Evolutionary conservation across 2,329 filamentous ascomycete species (phyloP), one percentile per base, ranked within the genome.

Genomic region (Bipolaris bicolor): DNA sequence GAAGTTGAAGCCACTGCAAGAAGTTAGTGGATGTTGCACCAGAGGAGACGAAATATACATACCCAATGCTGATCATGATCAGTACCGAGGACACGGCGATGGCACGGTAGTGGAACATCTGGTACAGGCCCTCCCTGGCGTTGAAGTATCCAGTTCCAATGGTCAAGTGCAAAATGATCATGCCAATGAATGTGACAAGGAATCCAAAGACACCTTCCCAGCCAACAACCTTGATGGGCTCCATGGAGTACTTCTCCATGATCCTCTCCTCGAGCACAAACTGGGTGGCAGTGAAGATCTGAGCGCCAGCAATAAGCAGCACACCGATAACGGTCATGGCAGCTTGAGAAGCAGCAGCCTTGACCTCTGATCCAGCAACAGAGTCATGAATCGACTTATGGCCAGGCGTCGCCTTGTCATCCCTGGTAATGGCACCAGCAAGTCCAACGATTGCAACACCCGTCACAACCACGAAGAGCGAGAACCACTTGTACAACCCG

Each of bases 41-140:
- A 11, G 26, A 29, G 65, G 62, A 26, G 49, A 18, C 45, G 2
- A 15, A 31, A 34, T 22, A 53, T 43, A 81, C 86, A 74, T 86
- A 96, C 90, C 94, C 94, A 69, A 99, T 99, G 70, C 92, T 96
- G 65, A 99, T 84, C 95, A 99, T 99, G 75, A 98, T 98, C 57
- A 96, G 77, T 7, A 98, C 52, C 64, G 92, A 96, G 20, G 91
- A 91, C 3, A 93, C 67, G 29, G 88, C 85, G 58, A 99, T 88
- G 15, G 85, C 79, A 50, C 81, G 84, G 76, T 93, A 88, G 34
- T 87, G 81, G 9, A 86, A 87, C 78, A 99, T 87, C 77, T 98
- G 87, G 61, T 86, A 86, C 82, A 92, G 90, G 13, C 92, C 94
- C 75, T 97, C 93, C 4, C 83, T 86, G 63, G 93, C 88, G 76